Percentiles rank a stretch among this genome's conserved stretches.
phyloP scores from a whole-genome alignment of 495 filamentous ascomycete species.

The Penicillium alfredii region DNA sequence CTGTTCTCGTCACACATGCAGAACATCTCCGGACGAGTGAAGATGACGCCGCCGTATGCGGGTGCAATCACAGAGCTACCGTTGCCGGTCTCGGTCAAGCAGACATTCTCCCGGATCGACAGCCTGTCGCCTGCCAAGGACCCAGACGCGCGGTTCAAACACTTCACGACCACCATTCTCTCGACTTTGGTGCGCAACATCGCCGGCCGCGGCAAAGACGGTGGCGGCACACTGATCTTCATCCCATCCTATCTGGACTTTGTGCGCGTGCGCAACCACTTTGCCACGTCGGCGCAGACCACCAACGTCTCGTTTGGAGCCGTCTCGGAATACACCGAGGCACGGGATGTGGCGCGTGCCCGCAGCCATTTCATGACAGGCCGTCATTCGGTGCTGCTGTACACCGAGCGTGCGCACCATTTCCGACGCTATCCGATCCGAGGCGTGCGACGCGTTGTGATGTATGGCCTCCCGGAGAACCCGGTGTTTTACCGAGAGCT shows the following conservation, averaged over 20 bases:
- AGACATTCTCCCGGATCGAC: slow-evolving; percentile 89
- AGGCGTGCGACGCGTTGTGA: slow-evolving; percentile 71
- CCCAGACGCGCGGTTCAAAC: slow-evolving; percentile 85
- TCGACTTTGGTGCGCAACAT: slow-evolving; percentile 62
- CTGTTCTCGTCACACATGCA: slow-evolving; percentile 69
- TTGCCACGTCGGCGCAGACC: slow-evolving; percentile 65
- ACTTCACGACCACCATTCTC: slow-evolving; percentile 75
- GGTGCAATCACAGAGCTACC: slow-evolving; percentile 62
- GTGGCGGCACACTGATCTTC: slow-evolving; percentile 69
- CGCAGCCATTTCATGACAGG: slow-evolving; percentile 82
- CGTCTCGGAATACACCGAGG: slow-evolving; percentile 80
- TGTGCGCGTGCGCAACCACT: slow-evolving; percentile 84
- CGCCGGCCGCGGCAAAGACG: slow-evolving; percentile 33
- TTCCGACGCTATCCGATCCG: slow-evolving; percentile 77
- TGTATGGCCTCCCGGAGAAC: slow-evolving; percentile 89
- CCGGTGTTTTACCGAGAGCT: slow-evolving; percentile 84
- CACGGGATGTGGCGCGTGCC: slow-evolving; percentile 70
- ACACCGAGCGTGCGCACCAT: slow-evolving; percentile 91
- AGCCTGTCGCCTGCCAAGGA: slow-evolving; percentile 60
- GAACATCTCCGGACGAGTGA: slow-evolving; percentile 72
- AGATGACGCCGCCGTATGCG: slow-evolving; percentile 58
- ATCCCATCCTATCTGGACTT: slow-evolving; percentile 93
- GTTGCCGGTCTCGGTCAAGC: slow-evolving; percentile 62
- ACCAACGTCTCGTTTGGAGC: slow-evolving; percentile 70
- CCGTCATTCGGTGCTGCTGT: slow-evolving; percentile 75